Conservation (phyloP, 2,329 filamentous ascomycete species). For the Penicillium occitanis region DNA sequence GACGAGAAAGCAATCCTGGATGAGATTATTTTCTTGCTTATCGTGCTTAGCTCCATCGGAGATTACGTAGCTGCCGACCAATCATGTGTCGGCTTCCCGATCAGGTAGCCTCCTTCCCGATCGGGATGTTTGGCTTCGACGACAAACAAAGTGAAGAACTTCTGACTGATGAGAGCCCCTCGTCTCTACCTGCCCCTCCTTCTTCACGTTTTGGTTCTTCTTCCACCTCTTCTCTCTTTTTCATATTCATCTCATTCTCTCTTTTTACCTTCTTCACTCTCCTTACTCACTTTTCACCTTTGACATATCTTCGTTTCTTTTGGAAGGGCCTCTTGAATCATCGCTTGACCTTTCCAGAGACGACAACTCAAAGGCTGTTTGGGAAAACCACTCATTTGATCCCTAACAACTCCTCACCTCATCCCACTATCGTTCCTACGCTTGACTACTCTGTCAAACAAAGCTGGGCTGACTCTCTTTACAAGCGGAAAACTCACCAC, state of each 20-base stretch:
- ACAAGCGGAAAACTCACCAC: neutral
- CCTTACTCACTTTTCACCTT: neutral
- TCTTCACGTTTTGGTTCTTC: neutral
- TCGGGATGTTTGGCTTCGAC: neutral
- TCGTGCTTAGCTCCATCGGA: neutral
- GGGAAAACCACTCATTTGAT: too few species aligned
- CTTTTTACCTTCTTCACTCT: neutral
- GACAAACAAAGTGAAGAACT: neutral
- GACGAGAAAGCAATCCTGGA: too few species aligned
- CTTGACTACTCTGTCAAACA: neutral
- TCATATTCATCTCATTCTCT: neutral
- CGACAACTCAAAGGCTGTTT: neutral
- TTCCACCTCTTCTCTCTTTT: neutral
- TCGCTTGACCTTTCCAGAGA: neutral
- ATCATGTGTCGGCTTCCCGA: neutral
- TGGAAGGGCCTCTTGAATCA: neutral
- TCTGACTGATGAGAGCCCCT: neutral
- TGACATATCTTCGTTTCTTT: neutral
- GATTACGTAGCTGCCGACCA: neutral
- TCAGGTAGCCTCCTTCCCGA: neutral
- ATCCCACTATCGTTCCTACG: neutral
- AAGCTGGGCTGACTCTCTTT: neutral
- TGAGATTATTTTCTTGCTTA: neutral
- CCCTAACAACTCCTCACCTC: neutral
- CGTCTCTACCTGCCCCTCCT: neutral